A percentile compares a stretch with the other conserved stretches of the same genome.
phyloP scores from a whole-genome alignment of 2,329 filamentous ascomycete genomes.

The Chrysosporium queenslandicum region DNA sequence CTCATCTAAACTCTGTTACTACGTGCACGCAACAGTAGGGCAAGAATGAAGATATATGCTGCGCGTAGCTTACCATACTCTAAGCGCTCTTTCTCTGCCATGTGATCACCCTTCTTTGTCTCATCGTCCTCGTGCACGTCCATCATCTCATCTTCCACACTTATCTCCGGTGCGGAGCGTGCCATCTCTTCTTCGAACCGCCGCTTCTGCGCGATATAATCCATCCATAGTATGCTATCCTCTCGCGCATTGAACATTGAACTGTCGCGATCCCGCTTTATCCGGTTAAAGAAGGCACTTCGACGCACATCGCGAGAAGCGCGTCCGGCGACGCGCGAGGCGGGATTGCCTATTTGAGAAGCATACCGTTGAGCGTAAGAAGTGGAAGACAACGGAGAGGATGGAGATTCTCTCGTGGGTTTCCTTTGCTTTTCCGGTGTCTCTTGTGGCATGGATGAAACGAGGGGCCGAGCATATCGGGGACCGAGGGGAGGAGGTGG shows the following conservation, averaged over 20 bases:
- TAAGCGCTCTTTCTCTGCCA: constrained; percentile 5
- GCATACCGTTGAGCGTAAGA: constrained; percentile 32
- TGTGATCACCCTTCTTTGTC: constrained; percentile 19
- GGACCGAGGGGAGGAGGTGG: neutral
- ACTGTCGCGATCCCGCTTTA: constrained; percentile 33
- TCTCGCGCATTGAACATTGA: constrained; percentile 32
- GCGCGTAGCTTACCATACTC: neutral
- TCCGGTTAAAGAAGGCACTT: constrained; percentile 34
- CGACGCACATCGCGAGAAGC: constrained; percentile 28
- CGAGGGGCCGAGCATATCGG: neutral
- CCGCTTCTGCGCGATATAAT: constrained; percentile 32
- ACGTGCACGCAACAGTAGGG: neutral
- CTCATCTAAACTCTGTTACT: constrained; percentile 17
- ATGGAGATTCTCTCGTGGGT: neutral
- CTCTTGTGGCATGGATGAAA: neutral
- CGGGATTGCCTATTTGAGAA: constrained; percentile 27
- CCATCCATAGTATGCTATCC: constrained; percentile 37
- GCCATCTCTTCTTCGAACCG: constrained; percentile 34
- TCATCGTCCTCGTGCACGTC: neutral
- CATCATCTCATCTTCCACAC: constrained; percentile 13
- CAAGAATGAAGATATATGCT: neutral
- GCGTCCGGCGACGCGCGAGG: constrained; percentile 20
- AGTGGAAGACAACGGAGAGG: constrained; percentile 7
- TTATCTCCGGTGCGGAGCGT: constrained; percentile 23
- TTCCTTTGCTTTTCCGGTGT: neutral